These are phyloP conservation scores for Boletus pseudopeckii DNA, from an alignment of 768 basidiomycete species.

Conservation along the genomic window DNA sequence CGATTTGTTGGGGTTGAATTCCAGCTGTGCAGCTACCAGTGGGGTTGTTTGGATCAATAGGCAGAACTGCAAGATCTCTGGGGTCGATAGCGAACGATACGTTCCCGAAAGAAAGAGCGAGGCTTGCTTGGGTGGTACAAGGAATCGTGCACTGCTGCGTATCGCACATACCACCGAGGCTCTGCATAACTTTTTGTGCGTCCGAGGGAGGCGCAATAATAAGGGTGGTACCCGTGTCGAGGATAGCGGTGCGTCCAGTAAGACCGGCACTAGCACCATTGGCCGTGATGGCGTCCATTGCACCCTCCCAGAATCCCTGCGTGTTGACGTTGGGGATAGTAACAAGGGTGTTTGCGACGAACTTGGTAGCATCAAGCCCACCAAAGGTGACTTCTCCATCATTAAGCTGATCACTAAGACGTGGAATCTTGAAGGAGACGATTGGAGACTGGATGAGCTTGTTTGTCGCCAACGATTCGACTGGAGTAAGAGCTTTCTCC, in stretches of 20 bases:
- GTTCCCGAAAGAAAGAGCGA: constrained; percentile 61
- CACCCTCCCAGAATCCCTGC: constrained; percentile 79
- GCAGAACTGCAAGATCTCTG: constrained; percentile 58
- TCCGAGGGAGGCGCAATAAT: constrained; percentile 44
- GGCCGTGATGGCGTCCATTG: constrained; percentile 55
- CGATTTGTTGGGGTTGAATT: constrained; percentile 60
- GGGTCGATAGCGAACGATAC: constrained; percentile 59
- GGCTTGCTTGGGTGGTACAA: constrained; percentile 51
- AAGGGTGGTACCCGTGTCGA: constrained; percentile 49
- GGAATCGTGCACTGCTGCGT: constrained; percentile 58
- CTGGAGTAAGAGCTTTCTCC: constrained; percentile 61
- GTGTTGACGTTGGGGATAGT: constrained; percentile 61
- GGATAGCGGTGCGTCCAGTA: constrained; percentile 65
- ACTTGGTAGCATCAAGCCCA: constrained; percentile 67
- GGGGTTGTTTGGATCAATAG: constrained; percentile 47
- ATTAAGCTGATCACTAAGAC: constrained; percentile 57
- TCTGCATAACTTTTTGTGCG: constrained; percentile 53
- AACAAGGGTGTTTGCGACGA: constrained; percentile 54
- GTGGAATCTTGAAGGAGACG: constrained; percentile 77
- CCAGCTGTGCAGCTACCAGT: constrained; percentile 68
- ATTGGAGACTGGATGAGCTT: constrained; percentile 62
- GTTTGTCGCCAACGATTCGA: constrained; percentile 60
- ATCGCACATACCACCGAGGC: constrained; percentile 53
- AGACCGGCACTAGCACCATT: constrained; percentile 53
- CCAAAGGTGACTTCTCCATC: constrained; percentile 86